Conservation (phyloP, 441 rosid genomes). For the Jatropha multifida region DNA sequence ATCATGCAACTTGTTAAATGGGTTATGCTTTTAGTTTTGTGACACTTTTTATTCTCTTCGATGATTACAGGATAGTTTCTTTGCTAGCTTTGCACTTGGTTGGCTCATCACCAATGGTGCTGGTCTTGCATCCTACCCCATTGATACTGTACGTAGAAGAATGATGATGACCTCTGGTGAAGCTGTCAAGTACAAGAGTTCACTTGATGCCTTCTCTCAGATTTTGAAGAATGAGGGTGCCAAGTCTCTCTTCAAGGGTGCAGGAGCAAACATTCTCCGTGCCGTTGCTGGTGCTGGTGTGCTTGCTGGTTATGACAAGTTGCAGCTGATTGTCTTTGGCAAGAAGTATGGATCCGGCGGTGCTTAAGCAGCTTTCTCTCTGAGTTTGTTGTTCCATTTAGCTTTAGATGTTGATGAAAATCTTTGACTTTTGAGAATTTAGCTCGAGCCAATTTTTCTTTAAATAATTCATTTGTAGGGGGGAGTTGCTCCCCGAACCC, state of each 20-base stretch:
- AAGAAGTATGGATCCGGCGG: slow-evolving; percentile 86
- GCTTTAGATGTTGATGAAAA: slow-evolving; percentile 39
- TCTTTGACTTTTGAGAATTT: slow-evolving; percentile 20
- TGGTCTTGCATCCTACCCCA: slow-evolving; percentile 87
- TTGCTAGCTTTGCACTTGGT: slow-evolving; percentile 88
- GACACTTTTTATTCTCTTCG: not conserved
- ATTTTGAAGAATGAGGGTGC: slow-evolving; percentile 83
- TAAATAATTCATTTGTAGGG: slow-evolving; percentile 30
- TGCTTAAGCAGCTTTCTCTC: slow-evolving; percentile 31
- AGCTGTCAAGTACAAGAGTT: slow-evolving; percentile 89
- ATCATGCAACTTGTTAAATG: not conserved
- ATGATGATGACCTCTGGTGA: slow-evolving; percentile 99
- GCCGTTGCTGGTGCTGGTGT: slow-evolving; percentile 97
- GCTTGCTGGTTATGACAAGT: slow-evolving; percentile 89
- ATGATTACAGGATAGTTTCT: slow-evolving; percentile 74
- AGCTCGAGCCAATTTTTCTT: slow-evolving; percentile 21
- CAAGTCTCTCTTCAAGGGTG: slow-evolving; percentile 93
- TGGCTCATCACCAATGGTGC: slow-evolving; percentile 95
- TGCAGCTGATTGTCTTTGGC: slow-evolving; percentile 78
- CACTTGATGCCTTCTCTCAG: slow-evolving; percentile 70
- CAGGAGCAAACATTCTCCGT: slow-evolving; percentile 94
- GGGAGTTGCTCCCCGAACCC: slow-evolving; percentile 33
- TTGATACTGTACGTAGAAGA: slow-evolving; percentile 93
- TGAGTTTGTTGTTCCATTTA: not conserved
- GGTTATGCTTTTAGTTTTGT: not conserved